phyloP scores from a whole-genome alignment of 495 filamentous ascomycete species.

The Talaromyces proteolyticus region DNA sequence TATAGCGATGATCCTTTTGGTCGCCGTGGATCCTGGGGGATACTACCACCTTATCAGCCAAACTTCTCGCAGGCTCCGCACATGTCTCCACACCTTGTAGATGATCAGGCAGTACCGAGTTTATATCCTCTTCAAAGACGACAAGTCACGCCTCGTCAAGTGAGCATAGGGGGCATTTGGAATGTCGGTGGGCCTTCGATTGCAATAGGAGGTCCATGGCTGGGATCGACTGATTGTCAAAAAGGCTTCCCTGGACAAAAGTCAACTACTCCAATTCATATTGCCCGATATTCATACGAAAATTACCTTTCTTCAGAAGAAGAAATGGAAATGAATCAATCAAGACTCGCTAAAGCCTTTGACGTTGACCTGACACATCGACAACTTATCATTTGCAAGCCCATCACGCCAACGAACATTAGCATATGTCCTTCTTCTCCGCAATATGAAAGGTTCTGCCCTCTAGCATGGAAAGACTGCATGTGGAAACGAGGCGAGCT shows the following conservation, averaged over 20 bases:
- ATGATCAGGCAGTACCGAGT: conserved; percentile 14
- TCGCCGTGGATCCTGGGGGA: conserved; percentile 17
- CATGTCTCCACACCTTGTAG: conserved; percentile 30
- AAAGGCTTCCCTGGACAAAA: conserved; percentile 60
- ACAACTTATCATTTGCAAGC: conserved; percentile 42
- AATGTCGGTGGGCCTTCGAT: conserved; percentile 64
- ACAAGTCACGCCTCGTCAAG: conserved; percentile 22
- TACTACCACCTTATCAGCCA: conserved; percentile 12
- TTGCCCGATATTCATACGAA: conserved; percentile 53
- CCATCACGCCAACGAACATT: conserved; percentile 10
- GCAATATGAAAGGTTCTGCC: conserved; percentile 25
- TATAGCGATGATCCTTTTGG: conserved; percentile 64
- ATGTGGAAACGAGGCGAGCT: conserved; percentile 50
- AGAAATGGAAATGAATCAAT: conserved; percentile 63
- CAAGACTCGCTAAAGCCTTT: conserved; percentile 74
- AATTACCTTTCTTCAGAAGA: conserved; percentile 46
- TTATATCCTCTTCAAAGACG: not conserved
- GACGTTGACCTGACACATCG: conserved; percentile 66
- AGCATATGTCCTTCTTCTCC: conserved; percentile 21
- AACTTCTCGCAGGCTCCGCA: conserved; percentile 19
- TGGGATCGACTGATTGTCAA: conserved; percentile 52
- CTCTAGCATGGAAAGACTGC: conserved; percentile 50
- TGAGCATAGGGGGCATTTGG: conserved; percentile 74
- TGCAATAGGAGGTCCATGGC: conserved; percentile 31
- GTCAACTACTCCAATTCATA: conserved; percentile 69